A percentile compares a stretch with the other conserved stretches of the same genome.
phyloP scores from a whole-genome alignment of 108 stramenopile genomes.

The Schizochytrium sp. region DNA sequence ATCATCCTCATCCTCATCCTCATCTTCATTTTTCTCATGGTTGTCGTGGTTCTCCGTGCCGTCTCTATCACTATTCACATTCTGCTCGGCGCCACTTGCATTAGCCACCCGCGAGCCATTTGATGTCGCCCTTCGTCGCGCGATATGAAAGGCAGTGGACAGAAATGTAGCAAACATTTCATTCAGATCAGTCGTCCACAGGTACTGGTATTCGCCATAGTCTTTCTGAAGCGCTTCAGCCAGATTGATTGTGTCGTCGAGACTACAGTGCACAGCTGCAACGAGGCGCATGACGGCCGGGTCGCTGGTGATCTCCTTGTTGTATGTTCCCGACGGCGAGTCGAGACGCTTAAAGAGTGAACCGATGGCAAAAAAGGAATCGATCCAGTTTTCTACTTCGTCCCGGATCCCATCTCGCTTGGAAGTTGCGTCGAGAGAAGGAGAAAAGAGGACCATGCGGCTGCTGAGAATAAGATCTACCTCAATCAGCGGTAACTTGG shows the following conservation, averaged over 20 bases:
- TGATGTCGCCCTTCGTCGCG: background rate
- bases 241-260: slow-evolving; percentile 36
- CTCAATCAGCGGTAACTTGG: background rate
- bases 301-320: slow-evolving; percentile 40
- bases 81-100: too few relatives aligned
- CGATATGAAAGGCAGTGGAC: background rate
- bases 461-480: slow-evolving; percentile 8
- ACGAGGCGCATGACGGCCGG: slow-evolving; percentile 7
- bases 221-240: slow-evolving; percentile 20
- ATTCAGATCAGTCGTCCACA: slow-evolving; percentile 49
- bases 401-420: slow-evolving; percentile 4
- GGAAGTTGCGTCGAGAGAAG: background rate
- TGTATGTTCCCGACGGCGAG: slow-evolving; percentile 42
- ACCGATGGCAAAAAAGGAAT: slow-evolving; percentile 21
- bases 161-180: slow-evolving; percentile 44
- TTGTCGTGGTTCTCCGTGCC: background rate
- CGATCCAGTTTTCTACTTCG: slow-evolving; percentile 24
- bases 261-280: slow-evolving; percentile 26
- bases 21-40: background rate
- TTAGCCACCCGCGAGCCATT: too few relatives aligned
- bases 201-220: slow-evolving; percentile 44
- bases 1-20: background rate
- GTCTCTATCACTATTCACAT: too few relatives aligned
- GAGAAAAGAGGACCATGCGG: background rate
- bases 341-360: slow-evolving; percentile 41